A percentile compares a stretch with the other conserved stretches of the same genome.
Evolutionary conservation across 306 rosid genomes (phyloP).

Genomic region (Adenanthera pavonina): DNA sequence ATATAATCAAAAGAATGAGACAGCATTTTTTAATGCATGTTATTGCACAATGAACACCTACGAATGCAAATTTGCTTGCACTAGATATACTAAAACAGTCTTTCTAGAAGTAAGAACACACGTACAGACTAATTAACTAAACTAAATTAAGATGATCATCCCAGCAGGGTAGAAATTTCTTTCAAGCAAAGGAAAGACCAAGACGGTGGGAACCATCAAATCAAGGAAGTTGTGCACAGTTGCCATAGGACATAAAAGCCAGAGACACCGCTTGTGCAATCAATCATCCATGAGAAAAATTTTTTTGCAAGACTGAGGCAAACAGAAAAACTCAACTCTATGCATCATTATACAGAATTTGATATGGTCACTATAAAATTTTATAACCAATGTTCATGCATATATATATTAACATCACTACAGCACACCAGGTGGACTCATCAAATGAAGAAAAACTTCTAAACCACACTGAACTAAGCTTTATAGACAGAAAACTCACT

Average conservation of each 20-base stretch:
- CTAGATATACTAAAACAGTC: neutral
- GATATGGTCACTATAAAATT: neutral
- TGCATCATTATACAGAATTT: neutral
- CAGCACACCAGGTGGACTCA: neutral
- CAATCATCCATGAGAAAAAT: neutral
- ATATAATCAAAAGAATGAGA: neutral
- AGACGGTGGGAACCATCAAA: neutral
- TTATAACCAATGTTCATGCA: neutral
- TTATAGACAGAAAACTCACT: conserved; percentile 43
- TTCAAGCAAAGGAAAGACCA: neutral
- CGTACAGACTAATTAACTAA: neutral
- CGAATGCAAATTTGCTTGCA: neutral
- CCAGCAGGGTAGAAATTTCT: neutral
- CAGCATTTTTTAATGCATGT: neutral
- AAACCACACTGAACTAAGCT: neutral
- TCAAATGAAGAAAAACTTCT: no score
- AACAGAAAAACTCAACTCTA: neutral
- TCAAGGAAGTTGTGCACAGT: neutral
- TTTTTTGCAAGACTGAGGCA: neutral
- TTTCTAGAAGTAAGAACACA: neutral
- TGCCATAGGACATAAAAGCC: neutral
- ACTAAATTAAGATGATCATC: neutral
- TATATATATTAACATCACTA: neutral
- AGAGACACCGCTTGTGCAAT: neutral
- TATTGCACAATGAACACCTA: neutral